phyloP scores from a whole-genome alignment of 1,139 yeast species.

The Saccharomyces pastorianus region DNA sequence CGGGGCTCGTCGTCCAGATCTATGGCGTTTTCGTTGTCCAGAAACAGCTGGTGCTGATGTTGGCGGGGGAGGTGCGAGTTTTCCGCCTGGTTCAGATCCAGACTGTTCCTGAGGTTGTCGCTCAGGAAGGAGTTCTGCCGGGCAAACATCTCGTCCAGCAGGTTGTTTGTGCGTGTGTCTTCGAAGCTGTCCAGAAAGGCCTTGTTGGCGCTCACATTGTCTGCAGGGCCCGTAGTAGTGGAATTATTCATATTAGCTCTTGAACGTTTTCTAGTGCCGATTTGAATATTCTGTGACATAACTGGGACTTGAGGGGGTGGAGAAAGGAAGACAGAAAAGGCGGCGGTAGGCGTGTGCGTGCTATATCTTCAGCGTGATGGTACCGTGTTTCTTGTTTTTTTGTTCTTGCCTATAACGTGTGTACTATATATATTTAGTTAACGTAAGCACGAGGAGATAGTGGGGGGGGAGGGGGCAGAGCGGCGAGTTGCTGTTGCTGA shows the following conservation, averaged over 20 bases:
- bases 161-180: background rate
- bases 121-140: slow-evolving; percentile 19
- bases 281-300: background rate
- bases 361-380: background rate
- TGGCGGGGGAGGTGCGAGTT: background rate
- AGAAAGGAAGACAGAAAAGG: background rate
- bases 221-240: background rate
- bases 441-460: background rate
- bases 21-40: slow-evolving; percentile 10
- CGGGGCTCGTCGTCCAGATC: slow-evolving; percentile 46
- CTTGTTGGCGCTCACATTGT: background rate
- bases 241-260: background rate
- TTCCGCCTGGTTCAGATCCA: slow-evolving; percentile 5
- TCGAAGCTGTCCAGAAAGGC: background rate
- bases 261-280: background rate
- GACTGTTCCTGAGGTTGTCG: slow-evolving; percentile 12
- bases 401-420: background rate
- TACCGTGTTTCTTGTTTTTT: background rate
- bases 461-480: too few relatives aligned
- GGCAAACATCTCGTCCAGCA: slow-evolving; percentile 20
- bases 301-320: background rate
- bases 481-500: background rate
- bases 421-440: background rate
- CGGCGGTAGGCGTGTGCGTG: background rate
- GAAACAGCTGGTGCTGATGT: slow-evolving; percentile 6